A percentile compares a stretch with the other conserved stretches of the same genome.
Conservation (phyloP, 2,329 filamentous ascomycete species). For the Hirsutella thompsonii region DNA sequence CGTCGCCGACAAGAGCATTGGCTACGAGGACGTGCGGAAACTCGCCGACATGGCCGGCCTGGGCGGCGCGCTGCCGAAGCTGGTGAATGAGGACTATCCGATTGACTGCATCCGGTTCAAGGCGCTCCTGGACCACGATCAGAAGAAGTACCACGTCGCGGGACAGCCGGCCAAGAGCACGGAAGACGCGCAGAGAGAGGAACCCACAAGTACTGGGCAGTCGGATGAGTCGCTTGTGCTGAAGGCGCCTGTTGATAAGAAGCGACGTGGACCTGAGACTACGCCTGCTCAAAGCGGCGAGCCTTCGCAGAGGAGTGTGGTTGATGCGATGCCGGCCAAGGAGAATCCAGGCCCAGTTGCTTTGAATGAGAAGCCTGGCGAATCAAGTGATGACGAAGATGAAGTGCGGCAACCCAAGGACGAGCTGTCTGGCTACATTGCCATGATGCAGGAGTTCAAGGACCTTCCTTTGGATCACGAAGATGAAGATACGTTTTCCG, state of each 20-base stretch:
- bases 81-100: conserved; percentile 59
- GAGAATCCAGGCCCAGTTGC: conserved; percentile 14
- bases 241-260: conserved; percentile 29
- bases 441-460: conserved; percentile 45
- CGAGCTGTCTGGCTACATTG: conserved; percentile 51
- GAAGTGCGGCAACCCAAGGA: conserved; percentile 21
- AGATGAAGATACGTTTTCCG: conserved; percentile 18
- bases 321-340: conserved; percentile 7
- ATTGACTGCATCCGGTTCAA: conserved; percentile 53
- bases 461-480: conserved; percentile 43
- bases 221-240: conserved; percentile 30
- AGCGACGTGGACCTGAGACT: conserved; percentile 4
- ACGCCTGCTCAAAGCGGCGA: conserved; percentile 24
- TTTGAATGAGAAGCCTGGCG: not conserved
- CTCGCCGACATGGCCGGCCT: conserved; percentile 17
- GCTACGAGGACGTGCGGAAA: conserved; percentile 48
- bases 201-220: not conserved
- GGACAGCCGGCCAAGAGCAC: conserved; percentile 26
- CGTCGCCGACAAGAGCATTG: conserved; percentile 59
- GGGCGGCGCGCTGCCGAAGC: conserved; percentile 17
- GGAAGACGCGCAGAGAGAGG: not conserved
- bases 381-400: not conserved
- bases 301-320: conserved; percentile 12
- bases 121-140: conserved; percentile 42
- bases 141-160: conserved; percentile 44